These are phyloP conservation scores for Aegilops speltoides DNA, from an alignment of 176 grass and related monocot genomes.

Conservation along the genomic window DNA sequence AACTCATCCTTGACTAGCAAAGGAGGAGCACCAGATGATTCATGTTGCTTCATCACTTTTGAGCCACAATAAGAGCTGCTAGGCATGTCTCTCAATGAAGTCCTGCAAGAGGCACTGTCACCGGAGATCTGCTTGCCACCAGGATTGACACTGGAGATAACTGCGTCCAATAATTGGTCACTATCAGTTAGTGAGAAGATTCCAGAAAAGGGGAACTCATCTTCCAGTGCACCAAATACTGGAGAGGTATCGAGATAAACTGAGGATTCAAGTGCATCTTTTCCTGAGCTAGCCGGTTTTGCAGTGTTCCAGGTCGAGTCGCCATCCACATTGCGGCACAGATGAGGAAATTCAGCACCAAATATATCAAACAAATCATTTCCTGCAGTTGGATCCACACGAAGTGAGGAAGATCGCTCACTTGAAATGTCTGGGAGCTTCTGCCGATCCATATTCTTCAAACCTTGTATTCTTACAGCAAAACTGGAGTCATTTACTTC, in stretches of 20 bases:
- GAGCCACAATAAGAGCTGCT: slow-evolving; percentile 51
- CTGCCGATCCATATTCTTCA: slow-evolving; percentile 38
- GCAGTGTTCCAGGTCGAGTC: slow-evolving; percentile 36
- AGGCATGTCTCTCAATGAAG: slow-evolving; percentile 55
- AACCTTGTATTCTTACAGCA: slow-evolving; percentile 28
- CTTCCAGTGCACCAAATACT: slow-evolving; percentile 33
- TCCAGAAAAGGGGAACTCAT: slow-evolving; percentile 54
- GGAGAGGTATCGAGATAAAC: slow-evolving; percentile 33
- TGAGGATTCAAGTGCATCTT: slow-evolving; percentile 44
- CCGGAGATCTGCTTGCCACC: slow-evolving; percentile 53
- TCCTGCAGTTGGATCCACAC: slow-evolving; percentile 44
- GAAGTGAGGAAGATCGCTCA: slow-evolving; percentile 16
- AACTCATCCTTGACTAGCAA: slow-evolving; percentile 54
- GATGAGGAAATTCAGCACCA: slow-evolving; percentile 46
- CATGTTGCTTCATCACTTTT: slow-evolving; percentile 39
- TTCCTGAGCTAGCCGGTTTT: slow-evolving; percentile 31
- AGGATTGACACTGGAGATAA: slow-evolving; percentile 64
- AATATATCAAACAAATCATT: slow-evolving; percentile 73
- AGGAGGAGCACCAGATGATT: slow-evolving; percentile 36
- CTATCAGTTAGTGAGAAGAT: slow-evolving; percentile 54
- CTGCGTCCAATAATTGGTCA: slow-evolving; percentile 80
- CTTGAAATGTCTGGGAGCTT: slow-evolving; percentile 27
- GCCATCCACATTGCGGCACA: slow-evolving; percentile 41
- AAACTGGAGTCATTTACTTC: slow-evolving; percentile 37
- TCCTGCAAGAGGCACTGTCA: slow-evolving; percentile 61